Percentiles rank a stretch among this genome's conserved stretches.
These are phyloP conservation scores for Puccinia coronata DNA, from an alignment of 1,284 basidiomycete species.

Conservation along the genomic window DNA sequence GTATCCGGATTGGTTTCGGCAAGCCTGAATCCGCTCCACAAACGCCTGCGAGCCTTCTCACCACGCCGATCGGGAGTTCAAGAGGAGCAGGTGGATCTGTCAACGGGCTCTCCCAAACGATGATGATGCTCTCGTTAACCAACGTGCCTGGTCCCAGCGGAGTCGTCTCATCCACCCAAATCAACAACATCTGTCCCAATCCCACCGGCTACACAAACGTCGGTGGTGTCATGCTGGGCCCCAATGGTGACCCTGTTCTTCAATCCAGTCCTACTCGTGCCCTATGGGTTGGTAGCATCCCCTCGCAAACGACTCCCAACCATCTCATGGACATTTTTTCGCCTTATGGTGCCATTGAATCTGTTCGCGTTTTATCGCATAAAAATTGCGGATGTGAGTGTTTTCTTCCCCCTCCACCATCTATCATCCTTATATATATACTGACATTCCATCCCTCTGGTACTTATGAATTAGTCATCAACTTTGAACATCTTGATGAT, in stretches of 20 bases:
- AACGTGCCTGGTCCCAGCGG: slow-evolving; percentile 51
- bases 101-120: slow-evolving; percentile 51
- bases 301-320: slow-evolving; percentile 84
- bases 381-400: slow-evolving; percentile 97
- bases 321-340: slow-evolving; percentile 86
- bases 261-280: slow-evolving; percentile 79
- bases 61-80: slow-evolving; percentile 53
- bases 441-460: not conserved
- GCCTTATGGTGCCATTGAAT: slow-evolving; percentile 95
- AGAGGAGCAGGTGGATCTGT: slow-evolving; percentile 66
- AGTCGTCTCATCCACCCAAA: slow-evolving; percentile 49
- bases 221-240: slow-evolving; percentile 25
- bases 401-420: slow-evolving; percentile 59
- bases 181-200: slow-evolving; percentile 38
- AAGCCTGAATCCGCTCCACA: slow-evolving; percentile 92
- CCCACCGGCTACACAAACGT: slow-evolving; percentile 35
- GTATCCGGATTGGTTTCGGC: slow-evolving; percentile 94
- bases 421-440: slow-evolving; percentile 16
- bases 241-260: slow-evolving; percentile 49
- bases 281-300: slow-evolving; percentile 93
- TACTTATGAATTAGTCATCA: slow-evolving; percentile 74
- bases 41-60: slow-evolving; percentile 71
- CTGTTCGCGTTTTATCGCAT: slow-evolving; percentile 88
- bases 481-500: slow-evolving; percentile 95
- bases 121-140: slow-evolving; percentile 54